Evolutionary conservation across 371 early-diverging fungal genomes (phyloP).

Genomic region (Haplosporangium sp.): DNA sequence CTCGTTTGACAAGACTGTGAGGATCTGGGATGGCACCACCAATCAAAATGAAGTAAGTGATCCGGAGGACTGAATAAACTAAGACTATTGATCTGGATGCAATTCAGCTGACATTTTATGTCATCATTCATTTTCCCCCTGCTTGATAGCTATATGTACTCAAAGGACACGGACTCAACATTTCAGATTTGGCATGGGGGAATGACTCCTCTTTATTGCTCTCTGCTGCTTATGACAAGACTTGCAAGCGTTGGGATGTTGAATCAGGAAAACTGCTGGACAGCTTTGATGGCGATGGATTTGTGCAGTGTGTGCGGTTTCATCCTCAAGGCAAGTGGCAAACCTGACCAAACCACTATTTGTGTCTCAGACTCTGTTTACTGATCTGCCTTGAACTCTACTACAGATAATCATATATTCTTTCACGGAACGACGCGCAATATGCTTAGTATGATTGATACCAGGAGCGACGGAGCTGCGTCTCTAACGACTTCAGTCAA

Average conservation of each 20-base stretch:
- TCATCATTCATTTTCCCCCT: not conserved
- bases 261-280: slow-evolving; percentile 74
- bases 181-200: slow-evolving; percentile 88
- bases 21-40: slow-evolving; percentile 86
- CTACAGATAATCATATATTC: slow-evolving; percentile 77
- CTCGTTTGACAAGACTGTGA: slow-evolving; percentile 91
- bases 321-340: slow-evolving; percentile 72
- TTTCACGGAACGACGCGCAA: slow-evolving; percentile 86
- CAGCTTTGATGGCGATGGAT: slow-evolving; percentile 82
- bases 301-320: slow-evolving; percentile 89
- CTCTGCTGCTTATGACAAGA: slow-evolving; percentile 86
- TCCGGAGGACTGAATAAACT: not conserved
- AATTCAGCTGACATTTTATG: no score
- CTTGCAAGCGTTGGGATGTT: slow-evolving; percentile 88
- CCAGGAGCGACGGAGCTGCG: slow-evolving; percentile 58
- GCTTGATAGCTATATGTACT: slow-evolving; percentile 54
- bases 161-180: slow-evolving; percentile 81
- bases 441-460: slow-evolving; percentile 77
- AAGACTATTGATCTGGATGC: not conserved
- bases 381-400: not conserved
- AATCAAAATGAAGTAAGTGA: slow-evolving; percentile 75
- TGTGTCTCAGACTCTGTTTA: no score
- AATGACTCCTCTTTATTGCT: slow-evolving; percentile 78
- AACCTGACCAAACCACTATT: no score
- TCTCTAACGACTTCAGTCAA: slow-evolving; percentile 59